Evolutionary conservation across 75 land plant species (phyloP).

Genomic region (Pinus tabuliformis): DNA sequence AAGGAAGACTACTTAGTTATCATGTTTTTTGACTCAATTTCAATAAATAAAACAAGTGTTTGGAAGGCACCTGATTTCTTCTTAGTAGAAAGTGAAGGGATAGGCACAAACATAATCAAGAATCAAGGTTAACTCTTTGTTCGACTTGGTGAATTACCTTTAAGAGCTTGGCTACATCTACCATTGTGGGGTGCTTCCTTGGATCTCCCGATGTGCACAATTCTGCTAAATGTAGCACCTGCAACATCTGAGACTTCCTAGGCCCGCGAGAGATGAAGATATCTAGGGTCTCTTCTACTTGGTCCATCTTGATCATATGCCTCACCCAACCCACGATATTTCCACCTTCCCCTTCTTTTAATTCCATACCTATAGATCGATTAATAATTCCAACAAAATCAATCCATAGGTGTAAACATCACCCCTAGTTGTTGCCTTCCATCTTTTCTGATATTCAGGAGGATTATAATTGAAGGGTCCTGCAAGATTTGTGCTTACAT

Average conservation of each 20-base stretch:
- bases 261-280: slow-evolving; percentile 19
- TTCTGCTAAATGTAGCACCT: slow-evolving; percentile 35
- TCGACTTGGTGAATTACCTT: slow-evolving; percentile 26
- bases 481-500: slow-evolving; percentile 69
- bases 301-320: slow-evolving; percentile 34
- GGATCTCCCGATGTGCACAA: slow-evolving; percentile 60
- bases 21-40: too few species aligned
- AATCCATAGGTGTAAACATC: slow-evolving; percentile 73
- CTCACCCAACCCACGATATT: slow-evolving; percentile 77
- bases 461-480: slow-evolving; percentile 77
- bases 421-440: slow-evolving; percentile 56
- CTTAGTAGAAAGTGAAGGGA: too few species aligned
- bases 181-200: slow-evolving; percentile 58
- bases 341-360: slow-evolving; percentile 60
- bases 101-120: too few species aligned
- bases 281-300: slow-evolving; percentile 45
- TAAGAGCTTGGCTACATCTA: slow-evolving; percentile 44
- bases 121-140: too few species aligned
- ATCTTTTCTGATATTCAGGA: slow-evolving; percentile 56
- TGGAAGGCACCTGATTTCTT: too few species aligned
- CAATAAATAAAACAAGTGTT: too few species aligned
- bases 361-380: slow-evolving; percentile 64
- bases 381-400: slow-evolving; percentile 63
- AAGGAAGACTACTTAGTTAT: too few species aligned
- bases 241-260: slow-evolving; percentile 46